phyloP scores from a whole-genome alignment of 805 yeast species.

The Danielia reshetovae region DNA sequence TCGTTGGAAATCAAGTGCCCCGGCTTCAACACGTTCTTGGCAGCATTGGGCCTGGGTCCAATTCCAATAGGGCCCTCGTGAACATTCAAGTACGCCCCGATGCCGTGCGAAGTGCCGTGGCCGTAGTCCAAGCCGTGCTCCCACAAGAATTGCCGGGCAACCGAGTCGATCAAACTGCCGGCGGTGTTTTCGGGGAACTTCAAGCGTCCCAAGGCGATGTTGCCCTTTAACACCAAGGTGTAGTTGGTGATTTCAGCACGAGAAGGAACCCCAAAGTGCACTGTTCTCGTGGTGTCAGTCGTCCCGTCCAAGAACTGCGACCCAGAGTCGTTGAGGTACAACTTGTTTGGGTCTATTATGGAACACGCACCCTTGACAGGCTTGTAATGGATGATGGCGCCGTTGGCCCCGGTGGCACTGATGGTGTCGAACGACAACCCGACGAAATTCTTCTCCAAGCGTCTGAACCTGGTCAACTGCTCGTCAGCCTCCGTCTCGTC shows the following conservation, averaged over 20 bases:
- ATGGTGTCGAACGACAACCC: constrained; percentile 75
- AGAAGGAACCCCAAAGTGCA: constrained; percentile 49
- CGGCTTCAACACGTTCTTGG: constrained; percentile 39
- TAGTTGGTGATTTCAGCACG: constrained; percentile 46
- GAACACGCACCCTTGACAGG: constrained; percentile 46
- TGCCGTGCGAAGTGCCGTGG: constrained; percentile 66
- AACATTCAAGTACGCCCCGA: constrained; percentile 57
- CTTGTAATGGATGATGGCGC: constrained; percentile 72
- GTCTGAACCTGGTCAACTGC: constrained; percentile 34
- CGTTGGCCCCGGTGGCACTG: constrained; percentile 71
- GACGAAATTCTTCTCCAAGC: constrained; percentile 43
- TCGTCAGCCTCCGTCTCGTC: constrained; percentile 62
- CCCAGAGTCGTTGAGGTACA: constrained; percentile 58
- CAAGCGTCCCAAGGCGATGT: constrained; percentile 45
- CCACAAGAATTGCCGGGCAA: constrained; percentile 61
- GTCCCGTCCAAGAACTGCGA: constrained; percentile 62
- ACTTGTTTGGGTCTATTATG: constrained; percentile 48
- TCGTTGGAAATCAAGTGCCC: constrained; percentile 59
- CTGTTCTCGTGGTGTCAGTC: constrained; percentile 60
- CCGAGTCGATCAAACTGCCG: constrained; percentile 50
- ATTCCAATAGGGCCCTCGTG: constrained; percentile 66
- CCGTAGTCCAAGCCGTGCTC: constrained; percentile 52
- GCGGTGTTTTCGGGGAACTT: constrained; percentile 54
- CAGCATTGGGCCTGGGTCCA: constrained; percentile 50
- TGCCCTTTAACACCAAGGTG: constrained; percentile 57